These are phyloP conservation scores for Paramyrothecium sp. DNA, from an alignment of 2,329 filamentous ascomycete species.

Conservation along the genomic window DNA sequence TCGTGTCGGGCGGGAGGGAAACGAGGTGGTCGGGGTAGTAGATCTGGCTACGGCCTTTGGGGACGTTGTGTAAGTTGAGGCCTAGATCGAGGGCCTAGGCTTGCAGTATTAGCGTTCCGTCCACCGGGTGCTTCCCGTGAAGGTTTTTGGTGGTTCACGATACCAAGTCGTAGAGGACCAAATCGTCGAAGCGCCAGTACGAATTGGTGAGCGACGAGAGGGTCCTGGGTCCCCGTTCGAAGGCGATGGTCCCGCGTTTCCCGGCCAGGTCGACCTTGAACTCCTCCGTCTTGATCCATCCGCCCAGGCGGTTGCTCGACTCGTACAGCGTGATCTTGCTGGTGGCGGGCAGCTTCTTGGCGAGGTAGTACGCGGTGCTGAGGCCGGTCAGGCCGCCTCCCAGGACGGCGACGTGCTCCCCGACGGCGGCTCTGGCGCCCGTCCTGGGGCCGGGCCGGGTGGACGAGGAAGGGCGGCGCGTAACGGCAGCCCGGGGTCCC, in stretches of 20 bases:
- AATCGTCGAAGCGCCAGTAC: constrained; percentile 51
- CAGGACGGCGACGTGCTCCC: constrained; percentile 60
- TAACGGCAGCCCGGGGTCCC: constrained; percentile 8
- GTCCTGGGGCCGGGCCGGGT: constrained; percentile 10
- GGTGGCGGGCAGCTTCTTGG: constrained; percentile 60
- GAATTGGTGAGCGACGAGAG: constrained; percentile 53
- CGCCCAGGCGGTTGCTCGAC: constrained; percentile 65
- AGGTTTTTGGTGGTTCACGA: not conserved
- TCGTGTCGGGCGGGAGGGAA: constrained; percentile 25
- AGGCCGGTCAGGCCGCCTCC: constrained; percentile 85
- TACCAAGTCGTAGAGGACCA: constrained; percentile 72
- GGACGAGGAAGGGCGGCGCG: constrained; percentile 1
- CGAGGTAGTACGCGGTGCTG: constrained; percentile 73
- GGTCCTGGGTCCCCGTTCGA: constrained; percentile 83
- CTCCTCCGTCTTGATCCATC: constrained; percentile 74
- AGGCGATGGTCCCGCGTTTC: constrained; percentile 57
- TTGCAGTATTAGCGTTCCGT: constrained; percentile 12
- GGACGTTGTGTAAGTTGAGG: constrained; percentile 48
- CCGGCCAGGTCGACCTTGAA: constrained; percentile 55
- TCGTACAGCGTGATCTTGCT: constrained; percentile 82
- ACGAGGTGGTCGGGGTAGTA: constrained; percentile 79
- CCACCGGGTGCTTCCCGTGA: not conserved
- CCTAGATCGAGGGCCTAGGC: constrained; percentile 32
- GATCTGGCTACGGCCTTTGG: constrained; percentile 61
- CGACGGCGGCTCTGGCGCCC: constrained; percentile 16